Evolutionary conservation across 2,329 filamentous ascomycete species (phyloP), one percentile per base, ranked within the genome.

Genomic region (Curvularia lunata): DNA sequence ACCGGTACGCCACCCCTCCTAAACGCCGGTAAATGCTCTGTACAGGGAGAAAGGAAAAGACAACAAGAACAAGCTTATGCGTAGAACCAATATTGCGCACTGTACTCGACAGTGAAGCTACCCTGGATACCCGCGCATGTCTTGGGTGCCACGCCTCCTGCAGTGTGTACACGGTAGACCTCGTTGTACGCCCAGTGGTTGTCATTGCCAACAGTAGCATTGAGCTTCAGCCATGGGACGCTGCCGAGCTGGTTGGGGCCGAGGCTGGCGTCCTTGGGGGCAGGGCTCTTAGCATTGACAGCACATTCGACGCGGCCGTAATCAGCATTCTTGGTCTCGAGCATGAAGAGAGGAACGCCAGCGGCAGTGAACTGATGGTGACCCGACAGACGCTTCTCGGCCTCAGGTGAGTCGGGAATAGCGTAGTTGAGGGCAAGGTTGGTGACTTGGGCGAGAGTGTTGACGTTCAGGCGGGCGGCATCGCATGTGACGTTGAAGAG

Each of bases 401-500:
- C 83, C 18, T 77, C 58, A 5, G 57, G 40, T 12, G 65, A 61
- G 6, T 73, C 72, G 34, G 80, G 82, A 42, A 88, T 80, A 70
- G 86, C 81, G 71, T 90, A 89, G 71, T 86, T 82, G 54, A 96
- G 83, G 1, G 89, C 86, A 56, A 92, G 84, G 58, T 81, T 81
- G 3, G 91, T 87, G 19, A 96, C 82, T 54, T 83, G 76, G 62
- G 82, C 73, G 41, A 93, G 81, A 16, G 95, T 81, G 53, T 87
- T 83, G 12, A 59, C 48, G 52, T 66, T 66, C 30, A 0, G 91
- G 88, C 68, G 87, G 88, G 65, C 85, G 81, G 41, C 90, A 32
- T 94, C 77, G 79, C 94, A 97, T 66, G 88, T 91, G 58, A 88
- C 90, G 78, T 97, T 92, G 87, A 91, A 97, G 68, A 98, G 90